phyloP scores from a whole-genome alignment of 371 early-diverging fungal genomes.

The Saksenaea vasiformis region DNA sequence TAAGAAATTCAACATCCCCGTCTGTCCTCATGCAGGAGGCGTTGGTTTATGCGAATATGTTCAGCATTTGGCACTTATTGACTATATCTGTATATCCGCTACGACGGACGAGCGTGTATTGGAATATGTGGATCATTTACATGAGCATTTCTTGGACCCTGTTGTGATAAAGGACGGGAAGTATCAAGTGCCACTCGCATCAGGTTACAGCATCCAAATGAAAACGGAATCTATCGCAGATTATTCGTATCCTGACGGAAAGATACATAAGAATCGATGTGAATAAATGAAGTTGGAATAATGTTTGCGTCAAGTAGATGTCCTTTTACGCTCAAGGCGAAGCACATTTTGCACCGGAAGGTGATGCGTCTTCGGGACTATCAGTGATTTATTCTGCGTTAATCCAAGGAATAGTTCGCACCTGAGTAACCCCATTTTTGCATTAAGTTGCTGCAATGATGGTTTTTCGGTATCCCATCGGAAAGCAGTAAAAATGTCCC shows the following conservation, averaged over 20 bases:
- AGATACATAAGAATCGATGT: conserved; percentile 23
- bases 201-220: conserved; percentile 55
- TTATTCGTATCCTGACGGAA: conserved; percentile 49
- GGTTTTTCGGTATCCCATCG: too few species aligned
- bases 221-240: conserved; percentile 51
- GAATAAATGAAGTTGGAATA: too few species aligned
- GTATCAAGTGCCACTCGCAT: conserved; percentile 39
- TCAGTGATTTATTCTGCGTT: too few species aligned
- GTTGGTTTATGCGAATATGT: conserved; percentile 54
- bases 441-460: too few species aligned
- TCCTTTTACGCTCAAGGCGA: too few species aligned
- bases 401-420: too few species aligned
- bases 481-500: too few species aligned
- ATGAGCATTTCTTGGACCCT: conserved; percentile 52
- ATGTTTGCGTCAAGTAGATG: not conserved
- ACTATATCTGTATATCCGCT: conserved; percentile 51
- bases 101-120: conserved; percentile 45
- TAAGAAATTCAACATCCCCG: conserved; percentile 51
- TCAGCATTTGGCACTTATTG: conserved; percentile 53
- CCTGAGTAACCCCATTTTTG: too few species aligned
- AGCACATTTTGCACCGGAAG: too few species aligned
- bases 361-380: too few species aligned
- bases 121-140: conserved; percentile 54
- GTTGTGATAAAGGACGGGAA: conserved; percentile 45
- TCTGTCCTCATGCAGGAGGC: conserved; percentile 56